Evolutionary conservation across 495 filamentous ascomycete genomes (phyloP), one percentile per base, ranked within the genome.

Genomic region (Evernia prunastri): DNA sequence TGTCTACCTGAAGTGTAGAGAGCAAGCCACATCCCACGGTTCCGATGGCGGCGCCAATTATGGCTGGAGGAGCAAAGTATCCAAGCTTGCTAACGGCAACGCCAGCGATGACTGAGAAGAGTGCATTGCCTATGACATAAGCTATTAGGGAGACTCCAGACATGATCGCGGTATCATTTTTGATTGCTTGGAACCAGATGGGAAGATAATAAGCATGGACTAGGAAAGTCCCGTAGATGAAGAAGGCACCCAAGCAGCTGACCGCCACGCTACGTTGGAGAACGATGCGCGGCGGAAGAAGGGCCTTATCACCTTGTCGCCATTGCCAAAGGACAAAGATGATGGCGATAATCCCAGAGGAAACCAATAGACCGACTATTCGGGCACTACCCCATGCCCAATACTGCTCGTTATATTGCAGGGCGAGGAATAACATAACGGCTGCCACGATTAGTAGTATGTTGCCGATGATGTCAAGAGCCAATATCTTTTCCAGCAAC

Each of bases 151-250:
- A 68, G 39, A 78, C 69, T 6, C 75, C 78, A 9, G 73, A 76
- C 33, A 71, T 60, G 23, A 73, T 68, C 0, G 78, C 72, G 31
- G 37, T 69, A 23, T 63, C 70, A 37, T 61, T 69, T 35, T 72
- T 71, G 42, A 78, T 85, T 18, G 84, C 85, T 76, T 94, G 89
- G 74, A 92, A 91, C 86, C 86, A 91, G 49, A 91, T 78, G 0
- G 87, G 87, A 6, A 90, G 73, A 63, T 82, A 87, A 70, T 86
- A 89, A 29, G 86, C 68, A 54, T 75, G 68, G 18, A 78, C 67
- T 58, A 80, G 69, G 37, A 74, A 66, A 0, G 56, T 65, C 1
- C 68, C 72, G 33, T 69, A 71, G 47, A 72, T 31, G 18, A 66
- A 70, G 10, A 69, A 63, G 9, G 63, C 61, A n/a, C 61, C 70